Evolutionary conservation across 2,329 filamentous ascomycete species (phyloP), one percentile per base, ranked within the genome.

Genomic region (Colletotrichum filicis): DNA sequence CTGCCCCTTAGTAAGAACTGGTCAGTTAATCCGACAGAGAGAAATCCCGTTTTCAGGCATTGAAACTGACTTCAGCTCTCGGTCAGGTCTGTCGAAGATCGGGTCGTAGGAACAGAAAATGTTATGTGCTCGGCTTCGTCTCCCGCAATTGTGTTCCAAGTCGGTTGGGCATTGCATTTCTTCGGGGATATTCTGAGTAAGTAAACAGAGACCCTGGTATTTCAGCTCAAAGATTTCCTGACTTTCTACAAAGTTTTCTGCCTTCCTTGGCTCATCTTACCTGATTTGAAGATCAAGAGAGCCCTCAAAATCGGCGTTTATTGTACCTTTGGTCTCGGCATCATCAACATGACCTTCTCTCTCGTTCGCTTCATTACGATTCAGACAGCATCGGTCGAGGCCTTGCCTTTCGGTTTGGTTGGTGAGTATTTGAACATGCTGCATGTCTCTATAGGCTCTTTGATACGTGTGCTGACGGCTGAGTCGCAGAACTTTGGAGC

Each of bases 311-410:
- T 73, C 3, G 66, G 70, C 30, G 70, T 73, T 16, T 73, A 73
- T 4, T 73, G 66, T 26, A 73, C 70, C 4, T 73, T 73, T 22
- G 70, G 66, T 11, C 66, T 73, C 2, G 70, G 70, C 11, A 55
- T 73, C n/a, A 73, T 73, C 60, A 73, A 73, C 35, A 70, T 73
- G 60, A 70, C 66, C 2, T 73, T 73, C 28, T 73, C 70, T 5
- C 60, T 73, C 1, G 60, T 70, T 30, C 49, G 70, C n/a, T 73
- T 73, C 32, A 69, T 73, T n/a, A 73, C 70, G 6, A 70, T 73
- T 4, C 66, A 73, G 28, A 73, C 70, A 7, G 66, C 60, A 28
- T 9, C 70, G 4, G 24, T 70, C 3, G 66, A 73, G 8, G 55
- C 42, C 22, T 49, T 70, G 59, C 70, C 70, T 8, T 65, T 73